Evolutionary conservation across 371 early-diverging fungal species (phyloP), one percentile per base, ranked within the genome.

Genomic region (Saksenaea oblongispora): DNA sequence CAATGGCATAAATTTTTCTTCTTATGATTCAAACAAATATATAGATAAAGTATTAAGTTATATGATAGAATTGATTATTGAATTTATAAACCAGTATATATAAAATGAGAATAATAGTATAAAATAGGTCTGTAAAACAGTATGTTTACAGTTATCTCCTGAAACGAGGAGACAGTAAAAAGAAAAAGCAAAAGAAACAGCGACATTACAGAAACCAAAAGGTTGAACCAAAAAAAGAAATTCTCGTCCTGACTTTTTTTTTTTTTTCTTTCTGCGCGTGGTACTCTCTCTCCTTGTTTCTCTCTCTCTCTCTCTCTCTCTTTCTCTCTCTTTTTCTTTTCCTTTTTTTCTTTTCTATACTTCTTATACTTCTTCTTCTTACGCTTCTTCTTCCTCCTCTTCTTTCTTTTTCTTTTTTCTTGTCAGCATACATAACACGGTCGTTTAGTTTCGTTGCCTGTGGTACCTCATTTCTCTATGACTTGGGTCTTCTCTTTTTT

Each of bases 181-280:
- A 41, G 41, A 41, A 17, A 41, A 0, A 41, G 42, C 42, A 14
- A 41, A 5, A 41, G 14, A 41, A n/a, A n/a, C n/a, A n/a, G n/a
- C n/a, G n/a, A n/a, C n/a, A n/a, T n/a, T 17, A 41, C n/a, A 41
- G 42, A 22, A 47, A 10, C 51, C 5, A 9, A n/a, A 47, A 47
- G 10, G 8, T 22, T 22, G n/a, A 3, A 10, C 51, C 51, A 47
- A 47, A 47, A 22, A 47, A 47, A 47, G 51, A 22, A 47, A 47
- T 47, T 22, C 51, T 47, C 51, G 51, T 47, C 51, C 51, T 47
- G 51, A 22, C 22, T 47, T 18, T 47, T 47, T 47, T 39, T 39
- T 47, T 17, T 47, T 47, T 39, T 39, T 47, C 5, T 7, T 31
- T 47, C 51, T 47, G 51, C 51, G 51, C 51, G 51, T 47, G 51